Evolutionary conservation across 2,329 filamentous ascomycete species (phyloP).

Genomic region (Sclerotinia nivalis): DNA sequence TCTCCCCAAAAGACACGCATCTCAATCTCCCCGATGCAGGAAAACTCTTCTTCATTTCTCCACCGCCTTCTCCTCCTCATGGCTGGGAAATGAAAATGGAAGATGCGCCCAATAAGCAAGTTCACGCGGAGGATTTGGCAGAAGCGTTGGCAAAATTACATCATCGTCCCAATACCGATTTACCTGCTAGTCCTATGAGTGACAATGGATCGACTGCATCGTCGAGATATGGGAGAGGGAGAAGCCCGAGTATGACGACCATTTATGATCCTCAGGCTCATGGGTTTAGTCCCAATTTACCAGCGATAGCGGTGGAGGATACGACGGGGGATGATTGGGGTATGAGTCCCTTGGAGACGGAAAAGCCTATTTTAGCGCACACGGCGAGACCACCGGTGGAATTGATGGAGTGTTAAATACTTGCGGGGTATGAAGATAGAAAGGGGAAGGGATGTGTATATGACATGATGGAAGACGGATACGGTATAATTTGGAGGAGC

Average conservation of each 20-base stretch:
- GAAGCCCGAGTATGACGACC: constrained; percentile 64
- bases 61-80: constrained; percentile 66
- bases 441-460: background rate
- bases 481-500: background rate
- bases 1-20: constrained; percentile 56
- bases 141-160: constrained; percentile 64
- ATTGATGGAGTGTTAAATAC: constrained; percentile 50
- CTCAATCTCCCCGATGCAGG: constrained; percentile 67
- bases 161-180: constrained; percentile 44
- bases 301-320: constrained; percentile 67
- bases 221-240: constrained; percentile 38
- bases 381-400: constrained; percentile 65
- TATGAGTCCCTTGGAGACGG: constrained; percentile 46
- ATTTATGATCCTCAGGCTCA: constrained; percentile 64
- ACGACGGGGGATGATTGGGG: constrained; percentile 53
- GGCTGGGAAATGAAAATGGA: constrained; percentile 69
- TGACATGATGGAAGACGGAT: constrained; percentile 4
- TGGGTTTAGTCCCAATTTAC: constrained; percentile 56
- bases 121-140: constrained; percentile 68
- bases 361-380: constrained; percentile 55
- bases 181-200: constrained; percentile 48
- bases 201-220: constrained; percentile 34
- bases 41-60: constrained; percentile 73
- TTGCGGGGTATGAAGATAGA: background rate
- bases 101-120: constrained; percentile 68